phyloP scores from a whole-genome alignment of 1,284 basidiomycete species.

The Melanopsichium pennsylvanicum region DNA sequence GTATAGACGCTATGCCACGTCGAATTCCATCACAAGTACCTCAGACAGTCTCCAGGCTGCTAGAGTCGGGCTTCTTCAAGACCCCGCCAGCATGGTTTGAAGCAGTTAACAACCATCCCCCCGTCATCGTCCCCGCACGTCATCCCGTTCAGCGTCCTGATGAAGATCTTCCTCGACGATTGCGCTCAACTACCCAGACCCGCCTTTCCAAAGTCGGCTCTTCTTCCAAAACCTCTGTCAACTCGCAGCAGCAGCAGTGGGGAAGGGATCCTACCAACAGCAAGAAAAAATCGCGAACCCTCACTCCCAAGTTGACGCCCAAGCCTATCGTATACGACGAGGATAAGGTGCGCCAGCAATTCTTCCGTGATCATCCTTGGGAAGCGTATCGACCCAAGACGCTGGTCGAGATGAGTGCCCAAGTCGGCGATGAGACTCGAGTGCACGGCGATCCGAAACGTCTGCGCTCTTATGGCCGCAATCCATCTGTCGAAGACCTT shows the following conservation, averaged over 20 bases:
- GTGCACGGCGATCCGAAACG: constrained; percentile 72
- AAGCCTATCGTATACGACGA: constrained; percentile 80
- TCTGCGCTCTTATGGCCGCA: constrained; percentile 66
- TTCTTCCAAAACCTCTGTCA: constrained; percentile 18
- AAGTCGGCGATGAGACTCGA: constrained; percentile 70
- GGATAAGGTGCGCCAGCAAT: constrained; percentile 85
- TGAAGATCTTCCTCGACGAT: constrained; percentile 54
- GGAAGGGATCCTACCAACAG: constrained; percentile 49
- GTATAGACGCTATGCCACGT: constrained; percentile 74
- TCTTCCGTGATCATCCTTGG: constrained; percentile 95
- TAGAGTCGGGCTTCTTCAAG: constrained; percentile 76
- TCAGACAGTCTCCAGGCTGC: constrained; percentile 82
- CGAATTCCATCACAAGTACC: constrained; percentile 87
- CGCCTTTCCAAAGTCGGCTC: constrained; percentile 15
- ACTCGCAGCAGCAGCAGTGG: background rate
- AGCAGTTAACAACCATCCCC: constrained; percentile 85
- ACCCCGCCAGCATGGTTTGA: constrained; percentile 83
- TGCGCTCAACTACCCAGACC: constrained; percentile 17
- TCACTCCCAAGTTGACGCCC: constrained; percentile 71
- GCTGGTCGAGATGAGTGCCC: constrained; percentile 74
- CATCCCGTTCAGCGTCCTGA: constrained; percentile 72
- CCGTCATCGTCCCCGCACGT: constrained; percentile 81
- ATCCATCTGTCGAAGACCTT: constrained; percentile 86
- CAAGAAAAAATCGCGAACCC: constrained; percentile 65
- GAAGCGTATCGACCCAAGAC: constrained; percentile 85